Evolutionary conservation across 2,329 filamentous ascomycete genomes (phyloP).

Genomic region (Pyrenophora teres): DNA sequence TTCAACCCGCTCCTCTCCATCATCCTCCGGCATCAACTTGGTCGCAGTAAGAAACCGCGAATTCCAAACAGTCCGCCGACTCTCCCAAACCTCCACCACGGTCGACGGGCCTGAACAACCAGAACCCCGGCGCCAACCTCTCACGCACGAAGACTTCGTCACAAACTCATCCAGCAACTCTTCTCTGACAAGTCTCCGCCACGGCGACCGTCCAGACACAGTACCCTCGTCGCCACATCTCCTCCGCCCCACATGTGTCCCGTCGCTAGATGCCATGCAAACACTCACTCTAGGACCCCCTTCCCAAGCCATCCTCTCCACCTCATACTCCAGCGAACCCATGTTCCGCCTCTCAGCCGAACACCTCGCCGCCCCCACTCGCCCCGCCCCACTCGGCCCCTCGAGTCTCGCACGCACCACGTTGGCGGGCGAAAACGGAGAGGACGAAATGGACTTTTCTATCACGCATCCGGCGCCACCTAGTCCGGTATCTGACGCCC

Average conservation of each 20-base stretch:
- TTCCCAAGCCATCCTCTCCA: background rate
- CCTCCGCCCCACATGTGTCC: background rate
- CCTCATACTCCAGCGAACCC: background rate
- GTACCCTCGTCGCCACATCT: background rate
- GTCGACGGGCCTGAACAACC: background rate
- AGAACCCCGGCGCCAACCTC: background rate
- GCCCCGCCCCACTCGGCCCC: background rate
- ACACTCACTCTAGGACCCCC: conserved; percentile 1
- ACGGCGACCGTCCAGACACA: background rate
- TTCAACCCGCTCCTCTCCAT: background rate
- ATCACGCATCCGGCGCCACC: conserved; percentile 3
- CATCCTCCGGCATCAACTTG: background rate
- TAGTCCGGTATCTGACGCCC: background rate
- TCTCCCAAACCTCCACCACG: background rate
- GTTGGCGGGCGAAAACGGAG: background rate
- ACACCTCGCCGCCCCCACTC: background rate
- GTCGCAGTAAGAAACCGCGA: background rate
- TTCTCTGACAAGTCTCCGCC: background rate
- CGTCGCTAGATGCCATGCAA: conserved; percentile 1
- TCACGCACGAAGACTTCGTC: background rate
- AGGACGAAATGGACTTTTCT: background rate
- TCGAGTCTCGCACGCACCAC: background rate
- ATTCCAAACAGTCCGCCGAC: background rate
- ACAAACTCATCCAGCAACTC: too few species aligned
- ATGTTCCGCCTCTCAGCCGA: conserved; percentile 2